Percentiles rank a stretch among this genome's conserved stretches.
These are phyloP conservation scores for Aeschynomene evenia DNA, from an alignment of 306 rosid species.

Conservation along the genomic window DNA sequence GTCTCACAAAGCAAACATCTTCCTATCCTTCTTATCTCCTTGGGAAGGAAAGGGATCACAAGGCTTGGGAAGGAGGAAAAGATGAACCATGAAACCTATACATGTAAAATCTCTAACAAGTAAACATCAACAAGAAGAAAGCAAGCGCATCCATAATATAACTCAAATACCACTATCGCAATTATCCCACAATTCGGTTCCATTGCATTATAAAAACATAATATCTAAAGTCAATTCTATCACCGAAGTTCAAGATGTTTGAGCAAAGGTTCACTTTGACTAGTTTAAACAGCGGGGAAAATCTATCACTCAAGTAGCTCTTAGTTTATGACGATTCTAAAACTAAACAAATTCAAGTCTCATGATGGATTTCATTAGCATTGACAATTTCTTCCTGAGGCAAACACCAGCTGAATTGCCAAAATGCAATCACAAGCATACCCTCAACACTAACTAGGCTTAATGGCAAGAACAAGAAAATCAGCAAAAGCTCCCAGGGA, in stretches of 20 bases:
- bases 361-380: slow-evolving; percentile 4
- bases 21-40: too few relatives aligned
- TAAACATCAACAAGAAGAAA: neutral
- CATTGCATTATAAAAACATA: slow-evolving; percentile 3
- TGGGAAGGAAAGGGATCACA: neutral
- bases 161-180: neutral
- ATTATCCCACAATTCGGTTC: neutral
- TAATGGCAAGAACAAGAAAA: slow-evolving; percentile 25
- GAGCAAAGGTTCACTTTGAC: slow-evolving; percentile 21
- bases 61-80: neutral
- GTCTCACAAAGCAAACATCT: too few relatives aligned
- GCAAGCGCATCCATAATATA: neutral
- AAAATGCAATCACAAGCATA: slow-evolving; percentile 37
- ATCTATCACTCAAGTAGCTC: slow-evolving; percentile 36
- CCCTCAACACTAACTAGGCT: slow-evolving; percentile 38
- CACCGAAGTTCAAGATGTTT: slow-evolving; percentile 17
- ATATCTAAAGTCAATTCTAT: neutral
- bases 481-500: slow-evolving; percentile 20
- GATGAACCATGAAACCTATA: neutral
- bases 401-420: slow-evolving; percentile 41
- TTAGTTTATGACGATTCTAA: slow-evolving; percentile 31
- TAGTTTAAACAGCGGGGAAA: slow-evolving; percentile 26
- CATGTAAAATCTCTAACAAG: too few relatives aligned
- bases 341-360: slow-evolving; percentile 32
- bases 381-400: slow-evolving; percentile 21